Evolutionary conservation across 2,329 filamentous ascomycete genomes (phyloP).

Genomic region (Aspergillus texensis): DNA sequence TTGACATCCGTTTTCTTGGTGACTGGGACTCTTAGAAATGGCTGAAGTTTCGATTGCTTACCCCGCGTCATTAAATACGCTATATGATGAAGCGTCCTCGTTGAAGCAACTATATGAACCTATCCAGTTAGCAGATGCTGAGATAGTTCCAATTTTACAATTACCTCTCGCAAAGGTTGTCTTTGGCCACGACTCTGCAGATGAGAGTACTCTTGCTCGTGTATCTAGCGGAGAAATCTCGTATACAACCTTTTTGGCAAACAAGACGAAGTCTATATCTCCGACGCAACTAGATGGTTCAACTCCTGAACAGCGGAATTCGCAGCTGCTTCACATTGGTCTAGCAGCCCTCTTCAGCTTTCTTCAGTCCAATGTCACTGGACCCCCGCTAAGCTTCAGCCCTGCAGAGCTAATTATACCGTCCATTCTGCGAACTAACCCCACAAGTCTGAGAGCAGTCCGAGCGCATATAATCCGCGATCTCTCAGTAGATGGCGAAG

Average conservation of each 20-base stretch:
- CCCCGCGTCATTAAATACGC: slow-evolving; percentile 35
- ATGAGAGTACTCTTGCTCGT: slow-evolving; percentile 30
- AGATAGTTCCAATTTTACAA: slow-evolving; percentile 36
- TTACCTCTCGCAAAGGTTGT: slow-evolving; percentile 42
- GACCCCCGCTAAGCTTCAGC: slow-evolving; percentile 71
- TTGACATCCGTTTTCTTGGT: neutral
- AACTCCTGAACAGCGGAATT: slow-evolving; percentile 34
- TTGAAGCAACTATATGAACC: slow-evolving; percentile 38
- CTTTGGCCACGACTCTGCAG: slow-evolving; percentile 38
- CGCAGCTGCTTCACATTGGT: slow-evolving; percentile 58
- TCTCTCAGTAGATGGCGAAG: slow-evolving; percentile 80
- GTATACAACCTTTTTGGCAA: slow-evolving; percentile 41
- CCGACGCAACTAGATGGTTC: slow-evolving; percentile 23
- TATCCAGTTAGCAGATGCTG: slow-evolving; percentile 36
- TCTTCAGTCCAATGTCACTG: slow-evolving; percentile 84
- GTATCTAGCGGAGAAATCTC: slow-evolving; percentile 38
- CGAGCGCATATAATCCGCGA: slow-evolving; percentile 66
- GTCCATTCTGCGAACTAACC: slow-evolving; percentile 34
- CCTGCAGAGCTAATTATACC: slow-evolving; percentile 55
- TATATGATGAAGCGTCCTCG: slow-evolving; percentile 33
- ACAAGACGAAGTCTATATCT: slow-evolving; percentile 32
- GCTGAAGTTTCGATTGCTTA: slow-evolving; percentile 23
- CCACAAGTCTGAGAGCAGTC: slow-evolving; percentile 48
- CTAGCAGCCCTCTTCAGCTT: slow-evolving; percentile 76
- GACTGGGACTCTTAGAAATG: slow-evolving; percentile 22